phyloP scores from a whole-genome alignment of 768 basidiomycete genomes.

The Tricholoma sp. region DNA sequence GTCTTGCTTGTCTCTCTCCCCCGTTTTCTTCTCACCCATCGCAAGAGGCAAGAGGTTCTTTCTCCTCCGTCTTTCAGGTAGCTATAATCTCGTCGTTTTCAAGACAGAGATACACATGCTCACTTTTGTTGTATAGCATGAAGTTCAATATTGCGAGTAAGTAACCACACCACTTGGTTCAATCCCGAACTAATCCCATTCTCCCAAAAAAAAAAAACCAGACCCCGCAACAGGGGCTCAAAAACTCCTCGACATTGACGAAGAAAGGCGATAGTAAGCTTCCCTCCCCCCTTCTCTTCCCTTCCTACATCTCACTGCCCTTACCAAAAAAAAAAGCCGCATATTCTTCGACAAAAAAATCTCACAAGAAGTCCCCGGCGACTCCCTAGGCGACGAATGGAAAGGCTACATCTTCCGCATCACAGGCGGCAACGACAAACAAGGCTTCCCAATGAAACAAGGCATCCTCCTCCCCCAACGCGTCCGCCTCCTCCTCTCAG shows the following conservation, averaged over 20 bases:
- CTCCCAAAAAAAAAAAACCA: slow-evolving; percentile 23
- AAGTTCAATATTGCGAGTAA: slow-evolving; percentile 97
- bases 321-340: slow-evolving; percentile 51
- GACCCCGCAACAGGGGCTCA: slow-evolving; percentile 97
- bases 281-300: slow-evolving; percentile 3
- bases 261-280: slow-evolving; percentile 78
- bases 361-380: slow-evolving; percentile 88
- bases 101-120: no score
- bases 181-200: slow-evolving; percentile 11
- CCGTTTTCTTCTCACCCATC: no score
- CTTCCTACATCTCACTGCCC: neutral
- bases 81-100: no score
- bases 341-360: slow-evolving; percentile 98
- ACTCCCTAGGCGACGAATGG: slow-evolving; percentile 91
- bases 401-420: slow-evolving; percentile 96
- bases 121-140: no score
- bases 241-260: slow-evolving; percentile 93
- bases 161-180: slow-evolving; percentile 19
- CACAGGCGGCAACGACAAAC: slow-evolving; percentile 98
- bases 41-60: no score
- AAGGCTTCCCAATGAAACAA: slow-evolving; percentile 99
- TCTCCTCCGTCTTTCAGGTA: no score
- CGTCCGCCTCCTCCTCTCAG: slow-evolving; percentile 87
- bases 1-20: no score
- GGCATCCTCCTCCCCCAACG: slow-evolving; percentile 94